Evolutionary conservation across 2,329 filamentous ascomycete genomes (phyloP), one percentile per base, ranked within the genome.

Genomic region (Sarocladiaceae sp.): DNA sequence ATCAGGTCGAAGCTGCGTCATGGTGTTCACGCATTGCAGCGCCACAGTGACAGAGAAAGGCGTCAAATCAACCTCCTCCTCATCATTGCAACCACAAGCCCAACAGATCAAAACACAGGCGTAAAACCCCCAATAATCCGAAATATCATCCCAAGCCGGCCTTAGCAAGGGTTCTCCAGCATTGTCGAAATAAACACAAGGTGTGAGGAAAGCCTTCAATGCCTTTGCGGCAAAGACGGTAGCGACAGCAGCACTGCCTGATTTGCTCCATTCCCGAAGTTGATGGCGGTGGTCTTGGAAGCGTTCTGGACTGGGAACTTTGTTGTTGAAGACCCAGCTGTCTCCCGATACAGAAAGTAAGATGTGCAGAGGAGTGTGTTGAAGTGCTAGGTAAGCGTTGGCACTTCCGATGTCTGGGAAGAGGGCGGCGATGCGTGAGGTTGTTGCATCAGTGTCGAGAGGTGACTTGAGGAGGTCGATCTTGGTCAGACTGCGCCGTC

Each of bases 81-180:
- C 31, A 12, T 50, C 31, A 17, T 18, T 22, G 13, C 29, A 68
- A 2, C 73, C 72, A 56, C 76, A 79, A 1, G 79, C 78, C 81
- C 81, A 84, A 66, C 77, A 82, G 56, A 84, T 77, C 48, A 84
- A 69, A 7, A 77, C 69, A 55, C 78, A 82, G 7, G 78, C 74
- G 58, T 83, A 83, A 47, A 82, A 59, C 28, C 68, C 74, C 78
- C 78, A 82, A 59, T 77, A 80, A 55, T 78, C 72, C 2, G 73
- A 74, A 37, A 81, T 66, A 50, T 75, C 71, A 17, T 56, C 60
- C 53, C 66, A 62, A 12, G 55, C 44, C 15, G 57, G 56, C 22
- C 53, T 56, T 25, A 58, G 17, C 11, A n/a, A 39, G 20, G 26
- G 26, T 17, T 33, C 26, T n/a, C 7, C 15, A 22, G 20, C n/a